A percentile compares a stretch with the other conserved stretches of the same genome.
These are phyloP conservation scores for Populus hybrid DNA, from an alignment of 441 rosid species.

Conservation along the genomic window DNA sequence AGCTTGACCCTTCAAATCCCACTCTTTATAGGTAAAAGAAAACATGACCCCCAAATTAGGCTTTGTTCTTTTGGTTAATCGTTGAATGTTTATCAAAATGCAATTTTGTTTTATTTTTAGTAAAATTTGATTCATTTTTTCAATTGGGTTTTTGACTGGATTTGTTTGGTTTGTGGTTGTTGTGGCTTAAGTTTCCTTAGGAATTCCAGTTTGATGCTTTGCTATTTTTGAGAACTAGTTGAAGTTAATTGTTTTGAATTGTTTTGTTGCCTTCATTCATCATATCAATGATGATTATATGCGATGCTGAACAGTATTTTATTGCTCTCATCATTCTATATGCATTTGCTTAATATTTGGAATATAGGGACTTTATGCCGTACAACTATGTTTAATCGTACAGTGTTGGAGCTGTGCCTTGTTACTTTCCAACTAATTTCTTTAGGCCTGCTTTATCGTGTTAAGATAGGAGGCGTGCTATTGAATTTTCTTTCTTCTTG, in stretches of 20 bases:
- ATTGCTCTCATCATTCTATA: background rate
- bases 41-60: background rate
- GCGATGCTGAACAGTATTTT: background rate
- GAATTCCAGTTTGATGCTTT: background rate
- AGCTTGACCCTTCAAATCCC: constrained; percentile 86
- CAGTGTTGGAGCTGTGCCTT: background rate
- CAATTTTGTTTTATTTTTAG: background rate
- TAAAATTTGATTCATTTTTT: background rate
- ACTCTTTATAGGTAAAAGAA: constrained; percentile 73
- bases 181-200: background rate
- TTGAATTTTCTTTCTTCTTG: background rate
- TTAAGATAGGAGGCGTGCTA: background rate
- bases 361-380: background rate
- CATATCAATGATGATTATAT: background rate
- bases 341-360: background rate
- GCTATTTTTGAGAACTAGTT: background rate
- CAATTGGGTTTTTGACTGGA: background rate
- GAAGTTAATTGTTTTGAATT: background rate
- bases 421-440: background rate
- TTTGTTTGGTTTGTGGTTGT: background rate
- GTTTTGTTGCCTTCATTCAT: background rate
- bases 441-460: background rate
- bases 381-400: background rate
- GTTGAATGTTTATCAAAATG: constrained; percentile 20
- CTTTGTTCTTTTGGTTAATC: background rate